These are phyloP conservation scores for Ceratocystis albifundus DNA, from an alignment of 2,329 filamentous ascomycete species.

Conservation along the genomic window DNA sequence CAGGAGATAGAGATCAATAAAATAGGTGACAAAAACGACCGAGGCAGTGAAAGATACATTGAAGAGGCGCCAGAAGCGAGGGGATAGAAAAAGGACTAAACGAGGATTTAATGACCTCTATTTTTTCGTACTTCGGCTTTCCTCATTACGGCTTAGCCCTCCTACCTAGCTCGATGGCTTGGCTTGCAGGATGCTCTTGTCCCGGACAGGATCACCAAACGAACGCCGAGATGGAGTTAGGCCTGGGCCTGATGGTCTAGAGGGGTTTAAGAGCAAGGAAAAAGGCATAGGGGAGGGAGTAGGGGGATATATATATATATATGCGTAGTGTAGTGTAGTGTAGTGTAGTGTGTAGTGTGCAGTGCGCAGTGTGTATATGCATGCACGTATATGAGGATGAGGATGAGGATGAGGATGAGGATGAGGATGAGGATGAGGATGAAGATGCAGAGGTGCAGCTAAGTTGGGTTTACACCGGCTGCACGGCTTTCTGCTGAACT, in stretches of 20 bases:
- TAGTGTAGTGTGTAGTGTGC: too few relatives aligned
- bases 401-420: too few relatives aligned
- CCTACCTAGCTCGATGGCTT: background rate
- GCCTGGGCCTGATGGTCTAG: background rate
- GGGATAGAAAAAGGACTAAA: background rate
- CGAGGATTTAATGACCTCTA: background rate
- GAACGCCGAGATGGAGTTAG: slow-evolving; percentile 7
- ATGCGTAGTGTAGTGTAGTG: background rate
- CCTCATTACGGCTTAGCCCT: background rate
- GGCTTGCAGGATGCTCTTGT: background rate
- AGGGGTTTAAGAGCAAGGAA: background rate
- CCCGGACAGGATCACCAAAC: slow-evolving; percentile 10
- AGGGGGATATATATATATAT: background rate
- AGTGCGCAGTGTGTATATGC: too few relatives aligned
- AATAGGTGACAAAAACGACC: background rate
- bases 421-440: too few relatives aligned
- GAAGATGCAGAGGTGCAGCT: too few relatives aligned
- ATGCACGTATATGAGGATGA: too few relatives aligned
- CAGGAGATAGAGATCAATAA: background rate
- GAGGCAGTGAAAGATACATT: background rate
- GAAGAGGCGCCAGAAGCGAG: background rate
- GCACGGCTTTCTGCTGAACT: too few relatives aligned
- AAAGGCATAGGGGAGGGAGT: background rate
- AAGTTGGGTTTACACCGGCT: too few relatives aligned
- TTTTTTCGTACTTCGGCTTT: background rate